Evolutionary conservation across 148 eudicot species (phyloP).

Genomic region (Gaultheria prostrata): DNA sequence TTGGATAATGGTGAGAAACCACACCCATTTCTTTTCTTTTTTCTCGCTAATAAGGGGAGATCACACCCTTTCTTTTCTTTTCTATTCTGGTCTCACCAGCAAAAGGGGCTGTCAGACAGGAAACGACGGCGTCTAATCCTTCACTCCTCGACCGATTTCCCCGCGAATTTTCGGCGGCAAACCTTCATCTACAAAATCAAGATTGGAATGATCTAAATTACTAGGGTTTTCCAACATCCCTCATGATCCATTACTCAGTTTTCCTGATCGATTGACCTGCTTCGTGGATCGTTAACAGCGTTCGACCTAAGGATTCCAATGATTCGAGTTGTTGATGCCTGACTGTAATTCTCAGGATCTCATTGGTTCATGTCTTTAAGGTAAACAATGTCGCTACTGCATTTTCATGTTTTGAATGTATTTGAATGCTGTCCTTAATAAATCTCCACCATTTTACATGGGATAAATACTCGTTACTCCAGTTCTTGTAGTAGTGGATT

Average conservation of each 20-base stretch:
- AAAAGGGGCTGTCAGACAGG: too few relatives aligned
- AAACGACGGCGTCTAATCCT: too few relatives aligned
- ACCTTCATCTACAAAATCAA: neutral
- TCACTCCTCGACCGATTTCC: too few relatives aligned
- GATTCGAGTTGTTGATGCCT: neutral
- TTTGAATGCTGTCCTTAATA: too few relatives aligned
- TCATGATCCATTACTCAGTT: neutral
- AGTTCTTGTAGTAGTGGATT: neutral
- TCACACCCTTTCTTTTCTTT: too few relatives aligned
- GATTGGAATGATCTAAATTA: neutral
- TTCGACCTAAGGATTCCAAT: too few relatives aligned
- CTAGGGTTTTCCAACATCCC: neutral
- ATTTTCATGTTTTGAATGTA: neutral
- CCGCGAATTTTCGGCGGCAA: neutral
- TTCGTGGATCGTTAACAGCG: neutral
- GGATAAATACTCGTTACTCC: neutral
- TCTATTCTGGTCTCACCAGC: too few relatives aligned
- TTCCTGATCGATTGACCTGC: neutral
- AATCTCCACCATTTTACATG: neutral
- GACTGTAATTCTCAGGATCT: neutral
- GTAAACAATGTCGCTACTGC: neutral
- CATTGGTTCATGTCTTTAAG: neutral
- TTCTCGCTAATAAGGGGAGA: too few relatives aligned
- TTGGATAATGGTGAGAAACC: too few relatives aligned
- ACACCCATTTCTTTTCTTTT: too few relatives aligned